Base-by-base conservation (phyloP, 805 yeast genomes). In the Candida ficus region DNA sequence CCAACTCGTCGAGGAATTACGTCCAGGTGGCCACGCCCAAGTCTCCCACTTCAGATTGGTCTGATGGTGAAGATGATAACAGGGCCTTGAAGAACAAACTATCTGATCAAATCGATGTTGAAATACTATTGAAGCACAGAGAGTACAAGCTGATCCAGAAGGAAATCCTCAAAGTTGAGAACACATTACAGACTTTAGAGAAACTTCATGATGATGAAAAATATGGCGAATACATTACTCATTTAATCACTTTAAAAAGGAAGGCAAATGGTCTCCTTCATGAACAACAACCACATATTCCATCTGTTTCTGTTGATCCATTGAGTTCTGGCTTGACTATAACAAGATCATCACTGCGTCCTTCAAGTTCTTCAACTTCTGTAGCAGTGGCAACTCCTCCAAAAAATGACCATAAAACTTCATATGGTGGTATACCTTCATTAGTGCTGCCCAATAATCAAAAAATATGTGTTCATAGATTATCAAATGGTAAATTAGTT, bases 401-500 rank as follows among this genome's bases (percentile, higher is more conserved):
- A 48, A 55, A 52, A 41, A 44, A 49, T 19, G 63, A 60, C 27
- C 63, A 58, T 29, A 54, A 63, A 53, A 48, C 64, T 50, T 61
- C 80, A 52, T 48, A 50, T 54, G 53, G 64, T 56, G 49, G 68
- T 40, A 60, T 79, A 41, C 66, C 83, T 41, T 83, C 84, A 0
- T 63, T 75, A 2, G 49, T 66, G 5, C 66, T 69, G 19, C 54
- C 61, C 14, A 54, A 64, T 17, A 67, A 67, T 2, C 48, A 62
- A 14, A 60, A 63, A 35, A 60, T 64, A 18, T 80, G 87, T 48
- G 69, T 81, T 4, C 81, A 79, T 52, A 67, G 79, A 46, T 59
- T 88, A 45, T 75, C 81, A 5, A 93, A 85, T 57, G 90, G 90
- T 3, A 68, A 81, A 1, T 61, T 82, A 17, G 88, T 85, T 3